Conservation (phyloP, 805 yeast species). For the Kodamaea kakaduensis region DNA sequence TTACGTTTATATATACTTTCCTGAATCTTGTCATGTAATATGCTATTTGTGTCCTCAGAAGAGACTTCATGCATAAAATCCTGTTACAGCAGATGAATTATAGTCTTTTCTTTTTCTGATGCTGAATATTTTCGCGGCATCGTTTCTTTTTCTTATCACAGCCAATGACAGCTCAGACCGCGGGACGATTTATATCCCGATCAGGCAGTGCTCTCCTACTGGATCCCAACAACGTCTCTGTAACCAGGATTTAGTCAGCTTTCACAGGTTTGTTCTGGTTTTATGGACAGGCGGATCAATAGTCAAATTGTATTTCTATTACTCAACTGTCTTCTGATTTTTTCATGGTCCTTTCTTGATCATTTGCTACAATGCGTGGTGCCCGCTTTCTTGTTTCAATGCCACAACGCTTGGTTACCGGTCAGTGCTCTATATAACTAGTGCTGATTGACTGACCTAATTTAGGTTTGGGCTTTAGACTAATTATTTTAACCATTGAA, state of each 20-base stretch:
- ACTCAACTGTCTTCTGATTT: too few relatives aligned
- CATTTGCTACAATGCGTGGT: too few relatives aligned
- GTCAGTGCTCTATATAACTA: too few relatives aligned
- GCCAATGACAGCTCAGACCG: constrained; percentile 4
- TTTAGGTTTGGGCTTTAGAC: too few relatives aligned
- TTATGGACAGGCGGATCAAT: constrained; percentile 3
- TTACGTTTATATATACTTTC: constrained; percentile 3
- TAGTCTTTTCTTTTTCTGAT: constrained; percentile 1
- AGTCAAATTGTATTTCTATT: too few relatives aligned
- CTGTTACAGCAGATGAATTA: neutral
- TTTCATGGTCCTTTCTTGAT: too few relatives aligned
- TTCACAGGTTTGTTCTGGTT: neutral
- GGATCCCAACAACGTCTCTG: constrained; percentile 2
- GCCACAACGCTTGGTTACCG: too few relatives aligned
- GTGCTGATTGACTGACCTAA: too few relatives aligned
- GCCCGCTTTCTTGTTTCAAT: too few relatives aligned
- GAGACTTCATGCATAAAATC: neutral
- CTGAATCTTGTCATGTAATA: neutral
- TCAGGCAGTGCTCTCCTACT: neutral
- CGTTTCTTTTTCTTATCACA: constrained; percentile 7
- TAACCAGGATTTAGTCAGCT: constrained; percentile 2
- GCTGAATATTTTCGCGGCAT: neutral
- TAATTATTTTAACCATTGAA: too few relatives aligned
- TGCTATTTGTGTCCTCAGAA: constrained; percentile 1
- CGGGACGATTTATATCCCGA: neutral